Base-by-base conservation (phyloP, 352 stramenopile genomes). In the Hyaloperonospora arabidopsidis region DNA sequence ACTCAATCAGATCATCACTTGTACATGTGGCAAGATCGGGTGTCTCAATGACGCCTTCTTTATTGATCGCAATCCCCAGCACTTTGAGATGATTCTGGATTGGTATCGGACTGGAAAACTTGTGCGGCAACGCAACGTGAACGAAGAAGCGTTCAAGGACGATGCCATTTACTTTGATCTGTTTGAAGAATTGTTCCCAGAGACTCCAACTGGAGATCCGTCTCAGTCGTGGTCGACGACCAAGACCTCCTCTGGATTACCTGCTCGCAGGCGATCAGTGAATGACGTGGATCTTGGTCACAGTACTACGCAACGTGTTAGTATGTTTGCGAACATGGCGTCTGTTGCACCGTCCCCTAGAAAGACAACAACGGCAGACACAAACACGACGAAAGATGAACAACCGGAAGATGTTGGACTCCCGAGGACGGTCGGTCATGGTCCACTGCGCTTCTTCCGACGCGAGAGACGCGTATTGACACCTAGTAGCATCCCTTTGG, bases 151-250 rank as follows among this genome's bases (percentile, higher is more conserved):
- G 15, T 65, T 90, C 23, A 68, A 74, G 25, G 66, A 76, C 12
- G 80, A 90, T 47, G 77, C 74, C 0, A 60, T 64, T 35, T 90
- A 86, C 59, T 88, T 87, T 64, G 77, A 88, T 57, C 39, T 90
- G 32, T 72, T 65, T 18, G 61, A 80, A 1, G 77, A 88, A 29
- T 25, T 88, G 12, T 87, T 90, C 34, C 61, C 34, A 11, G 32
- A 32, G 1, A 61, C 45, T 2, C 38, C 38, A 34, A 15, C 51
- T 21, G 54, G 47, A 47, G 49, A 67, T 2, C 36, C 54, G 7
- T 25, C 46, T 3, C 32, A 62, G 18, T 62, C 61, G 12, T 63
- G 49, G 39, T 52, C 58, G 21, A 63, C 39, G 15, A 51, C 49
- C 12, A 67, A 60, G 22, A 12, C 45, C 5, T 14, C 49, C 19